A percentile compares a stretch with the other conserved stretches of the same genome.
These are phyloP conservation scores for Zygoascus meyerae DNA, from an alignment of 1,139 yeast genomes.

Conservation along the genomic window DNA sequence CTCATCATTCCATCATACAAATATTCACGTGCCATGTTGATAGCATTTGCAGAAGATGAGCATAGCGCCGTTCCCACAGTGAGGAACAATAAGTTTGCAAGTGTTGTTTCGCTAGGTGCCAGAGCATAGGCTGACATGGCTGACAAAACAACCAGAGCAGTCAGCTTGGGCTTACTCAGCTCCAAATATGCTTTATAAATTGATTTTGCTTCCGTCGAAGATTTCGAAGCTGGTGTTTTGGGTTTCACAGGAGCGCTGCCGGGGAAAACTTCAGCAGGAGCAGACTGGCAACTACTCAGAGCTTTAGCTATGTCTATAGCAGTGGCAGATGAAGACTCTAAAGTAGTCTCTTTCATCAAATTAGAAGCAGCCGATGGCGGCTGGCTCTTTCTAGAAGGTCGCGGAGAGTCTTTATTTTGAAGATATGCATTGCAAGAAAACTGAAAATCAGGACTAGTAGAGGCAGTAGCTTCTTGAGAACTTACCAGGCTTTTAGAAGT, in stretches of 20 bases:
- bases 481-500: background rate
- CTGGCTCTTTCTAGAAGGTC: too few relatives aligned
- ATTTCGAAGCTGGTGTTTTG: background rate
- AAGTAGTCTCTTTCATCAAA: background rate
- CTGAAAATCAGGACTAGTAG: background rate
- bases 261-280: constrained; percentile 3
- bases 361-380: background rate
- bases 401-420: background rate
- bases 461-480: background rate
- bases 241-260: constrained; percentile 5
- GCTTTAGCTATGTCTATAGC: constrained; percentile 8
- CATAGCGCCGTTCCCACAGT: constrained; percentile 83
- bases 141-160: constrained; percentile 81
- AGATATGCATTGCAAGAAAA: constrained; percentile 1
- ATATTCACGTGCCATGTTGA: constrained; percentile 96
- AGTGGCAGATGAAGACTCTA: background rate
- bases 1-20: constrained; percentile 83
- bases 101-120: constrained; percentile 73
- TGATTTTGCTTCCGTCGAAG: constrained; percentile 8
- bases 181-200: constrained; percentile 48
- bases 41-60: constrained; percentile 93
- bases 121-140: constrained; percentile 92
- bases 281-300: constrained; percentile 5
- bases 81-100: constrained; percentile 61
- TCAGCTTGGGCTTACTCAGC: constrained; percentile 81